These are phyloP conservation scores for Leptographium lundbergii DNA, from an alignment of 2,329 filamentous ascomycete species.

Conservation along the genomic window DNA sequence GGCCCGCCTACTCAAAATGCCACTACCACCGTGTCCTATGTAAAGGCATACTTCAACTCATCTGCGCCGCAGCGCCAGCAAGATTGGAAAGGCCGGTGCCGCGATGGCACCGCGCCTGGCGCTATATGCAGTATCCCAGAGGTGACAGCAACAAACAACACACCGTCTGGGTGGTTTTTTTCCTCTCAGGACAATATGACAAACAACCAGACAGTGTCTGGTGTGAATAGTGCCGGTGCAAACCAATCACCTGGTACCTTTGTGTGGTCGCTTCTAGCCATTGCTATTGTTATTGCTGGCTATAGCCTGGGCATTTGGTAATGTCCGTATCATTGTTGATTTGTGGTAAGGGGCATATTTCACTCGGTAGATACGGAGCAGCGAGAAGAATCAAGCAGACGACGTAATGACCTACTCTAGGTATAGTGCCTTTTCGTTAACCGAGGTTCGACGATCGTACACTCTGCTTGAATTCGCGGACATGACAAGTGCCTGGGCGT, in stretches of 20 bases:
- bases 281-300: neutral
- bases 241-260: neutral
- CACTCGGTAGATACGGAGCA: too few relatives aligned
- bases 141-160: slow-evolving; percentile 20
- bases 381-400: too few relatives aligned
- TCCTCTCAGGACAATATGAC: slow-evolving; percentile 31
- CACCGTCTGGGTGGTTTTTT: slow-evolving; percentile 34
- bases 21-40: slow-evolving; percentile 50
- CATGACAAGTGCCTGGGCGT: too few relatives aligned
- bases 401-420: too few relatives aligned
- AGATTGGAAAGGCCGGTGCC: slow-evolving; percentile 29
- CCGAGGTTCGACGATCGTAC: too few relatives aligned
- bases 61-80: slow-evolving; percentile 28
- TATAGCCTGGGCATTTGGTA: slow-evolving; percentile 1
- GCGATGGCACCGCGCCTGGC: slow-evolving; percentile 20
- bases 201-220: slow-evolving; percentile 30
- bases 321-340: neutral
- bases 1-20: slow-evolving; percentile 55
- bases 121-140: slow-evolving; percentile 40
- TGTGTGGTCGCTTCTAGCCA: slow-evolving; percentile 1
- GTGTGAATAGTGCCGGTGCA: neutral
- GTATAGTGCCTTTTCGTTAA: too few relatives aligned
- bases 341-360: neutral
- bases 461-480: too few relatives aligned
- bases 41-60: slow-evolving; percentile 73